phyloP scores from a whole-genome alignment of 148 eudicot species.

The Camellia japonica region DNA sequence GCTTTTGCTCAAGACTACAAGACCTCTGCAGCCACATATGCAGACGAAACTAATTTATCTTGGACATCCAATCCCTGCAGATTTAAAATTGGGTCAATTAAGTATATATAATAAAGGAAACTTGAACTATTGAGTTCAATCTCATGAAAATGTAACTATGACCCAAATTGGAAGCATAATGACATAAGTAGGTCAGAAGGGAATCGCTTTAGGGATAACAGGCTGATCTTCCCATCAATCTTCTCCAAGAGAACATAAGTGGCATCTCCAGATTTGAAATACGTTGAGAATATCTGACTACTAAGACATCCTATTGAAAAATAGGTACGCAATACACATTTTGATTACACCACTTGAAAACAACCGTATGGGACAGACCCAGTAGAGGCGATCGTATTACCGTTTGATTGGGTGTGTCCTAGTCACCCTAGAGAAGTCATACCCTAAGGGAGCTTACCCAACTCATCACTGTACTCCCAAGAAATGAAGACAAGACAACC shows the following conservation, averaged over 20 bases:
- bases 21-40: neutral
- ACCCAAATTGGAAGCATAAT: neutral
- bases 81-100: neutral
- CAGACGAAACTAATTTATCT: neutral
- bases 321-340: neutral
- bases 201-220: neutral
- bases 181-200: neutral
- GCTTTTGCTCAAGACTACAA: conserved; percentile 5
- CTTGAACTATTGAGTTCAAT: neutral
- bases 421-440: no score
- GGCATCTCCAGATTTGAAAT: neutral
- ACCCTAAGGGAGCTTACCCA: no score
- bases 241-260: no score
- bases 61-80: conserved; percentile 15
- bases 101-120: neutral
- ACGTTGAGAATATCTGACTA: neutral
- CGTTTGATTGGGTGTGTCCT: no score
- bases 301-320: neutral
- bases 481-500: no score
- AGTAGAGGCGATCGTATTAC: no score
- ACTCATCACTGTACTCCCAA: no score
- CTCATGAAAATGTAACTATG: neutral
- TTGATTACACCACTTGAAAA: no score
- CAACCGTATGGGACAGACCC: no score
- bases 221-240: no score